Evolutionary conservation across 352 stramenopile species (phyloP), one percentile per base, ranked within the genome.

Genomic region (Globisporangium alternatum): DNA sequence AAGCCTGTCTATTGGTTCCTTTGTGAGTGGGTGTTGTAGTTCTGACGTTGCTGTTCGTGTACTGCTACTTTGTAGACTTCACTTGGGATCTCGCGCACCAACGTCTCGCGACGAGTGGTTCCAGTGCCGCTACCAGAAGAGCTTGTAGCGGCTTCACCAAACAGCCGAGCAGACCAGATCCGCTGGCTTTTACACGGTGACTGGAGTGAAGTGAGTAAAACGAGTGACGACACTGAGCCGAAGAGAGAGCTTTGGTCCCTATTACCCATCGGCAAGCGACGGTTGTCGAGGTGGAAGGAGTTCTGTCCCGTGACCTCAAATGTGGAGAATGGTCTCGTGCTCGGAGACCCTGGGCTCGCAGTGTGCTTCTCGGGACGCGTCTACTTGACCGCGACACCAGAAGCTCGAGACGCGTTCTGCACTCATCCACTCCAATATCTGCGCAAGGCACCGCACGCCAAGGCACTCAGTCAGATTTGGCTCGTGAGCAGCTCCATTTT

Each of bases 171-270:
- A 33, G 78, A 90, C 3, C 81, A 90, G 48, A 31, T 91, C 1
- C 76, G 70, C 5, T 93, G 81, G 78, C 61, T 93, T 9, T 60
- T 93, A 3, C 78, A 86, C 53, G 74, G 77, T 54, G 74, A 90
- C 47, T 91, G 80, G 82, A 66, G 61, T 12, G 54, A 72, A 15
- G 35, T 76, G 35, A 31, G 73, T 37, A 55, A n/a, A 55, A 25
- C 19, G 4, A 9, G 13, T 7, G 21, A 37, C 1, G 5, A 6
- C 12, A 52, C 70, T 19, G 51, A 48, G 4, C 9, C 56, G 67
- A 60, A 12, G 61, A 22, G 37, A 62, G 21, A 58, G n/a, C 35
- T 41, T 13, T 28, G 51, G 49, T 62, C 39, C 13, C 52, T 48
- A 1, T 28, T 65, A 13, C 64, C 48, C n/a, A 45, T 33, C 12